phyloP scores from a whole-genome alignment of 164 flowering plant genomes.

The Aristolochia californica region DNA sequence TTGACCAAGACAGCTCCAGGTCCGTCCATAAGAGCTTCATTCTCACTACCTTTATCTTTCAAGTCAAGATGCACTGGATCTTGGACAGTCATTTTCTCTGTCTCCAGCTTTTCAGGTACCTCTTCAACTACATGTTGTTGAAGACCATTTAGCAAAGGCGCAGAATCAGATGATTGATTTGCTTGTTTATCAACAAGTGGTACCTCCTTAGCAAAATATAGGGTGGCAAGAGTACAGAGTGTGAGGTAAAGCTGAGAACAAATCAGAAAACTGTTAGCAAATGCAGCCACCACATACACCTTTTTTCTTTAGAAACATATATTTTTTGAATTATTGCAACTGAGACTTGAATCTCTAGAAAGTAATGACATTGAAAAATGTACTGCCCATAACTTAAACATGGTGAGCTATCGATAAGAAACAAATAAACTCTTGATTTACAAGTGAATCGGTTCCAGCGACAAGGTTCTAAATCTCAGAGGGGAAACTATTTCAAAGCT shows the following conservation, averaged over 20 bases:
- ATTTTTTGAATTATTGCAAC: too few species aligned
- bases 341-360: too few species aligned
- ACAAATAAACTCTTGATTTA: too few species aligned
- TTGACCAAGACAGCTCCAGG: conserved; percentile 94
- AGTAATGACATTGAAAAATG: too few species aligned
- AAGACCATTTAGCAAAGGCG: conserved; percentile 60
- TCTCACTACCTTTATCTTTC: conserved; percentile 26
- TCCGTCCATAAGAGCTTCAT: conserved; percentile 48
- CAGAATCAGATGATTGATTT: conserved; percentile 60
- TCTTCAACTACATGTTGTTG: conserved; percentile 16
- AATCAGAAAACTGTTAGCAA: conserved; percentile 1
- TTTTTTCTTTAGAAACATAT: too few species aligned
- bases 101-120: conserved; percentile 21
- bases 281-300: background rate
- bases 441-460: too few species aligned
- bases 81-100: conserved; percentile 11
- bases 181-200: conserved; percentile 35
- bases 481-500: too few species aligned
- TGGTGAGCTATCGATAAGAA: too few species aligned
- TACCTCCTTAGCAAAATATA: conserved; percentile 82
- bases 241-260: conserved; percentile 61
- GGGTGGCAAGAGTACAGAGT: conserved; percentile 73
- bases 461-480: too few species aligned
- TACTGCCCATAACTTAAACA: too few species aligned
- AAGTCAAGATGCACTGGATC: conserved; percentile 14